A percentile compares a stretch with the other conserved stretches of the same genome.
Conservation (phyloP, 805 yeast species). For the Vanderwaltozyma tropicalis region DNA sequence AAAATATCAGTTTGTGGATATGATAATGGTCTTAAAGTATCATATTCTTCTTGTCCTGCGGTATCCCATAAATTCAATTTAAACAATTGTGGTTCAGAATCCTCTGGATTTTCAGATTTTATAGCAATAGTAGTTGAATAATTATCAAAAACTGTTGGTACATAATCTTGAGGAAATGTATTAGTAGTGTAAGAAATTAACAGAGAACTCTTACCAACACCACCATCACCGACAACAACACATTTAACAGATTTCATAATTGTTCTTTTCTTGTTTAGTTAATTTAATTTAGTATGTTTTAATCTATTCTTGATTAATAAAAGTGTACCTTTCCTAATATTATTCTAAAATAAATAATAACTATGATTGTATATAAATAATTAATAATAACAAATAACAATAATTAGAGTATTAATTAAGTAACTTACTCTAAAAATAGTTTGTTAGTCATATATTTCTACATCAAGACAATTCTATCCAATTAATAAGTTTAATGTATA, state of each 20-base stretch:
- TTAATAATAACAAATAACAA: too few species aligned
- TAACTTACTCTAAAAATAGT: too few species aligned
- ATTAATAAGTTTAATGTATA: too few species aligned
- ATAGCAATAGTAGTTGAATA: constrained; percentile 71
- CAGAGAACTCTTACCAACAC: constrained; percentile 88
- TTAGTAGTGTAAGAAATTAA: constrained; percentile 84
- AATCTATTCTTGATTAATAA: too few species aligned
- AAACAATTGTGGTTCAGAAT: constrained; percentile 43
- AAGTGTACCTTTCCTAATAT: too few species aligned
- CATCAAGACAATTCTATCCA: too few species aligned
- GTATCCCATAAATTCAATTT: constrained; percentile 92
- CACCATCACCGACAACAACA: constrained; percentile 91
- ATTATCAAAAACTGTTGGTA: constrained; percentile 90
- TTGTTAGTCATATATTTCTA: too few species aligned
- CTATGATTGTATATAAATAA: not conserved
- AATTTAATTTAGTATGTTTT: too few species aligned
- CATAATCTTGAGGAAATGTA: constrained; percentile 85
- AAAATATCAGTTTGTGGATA: constrained; percentile 90
- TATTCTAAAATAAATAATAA: too few species aligned
- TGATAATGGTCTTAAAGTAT: constrained; percentile 76
- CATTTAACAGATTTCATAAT: constrained; percentile 79
- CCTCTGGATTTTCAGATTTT: constrained; percentile 25
- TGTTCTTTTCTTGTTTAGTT: not conserved
- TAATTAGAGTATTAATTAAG: too few species aligned
- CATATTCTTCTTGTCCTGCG: constrained; percentile 91